Base-by-base conservation (phyloP, 176 grass and related monocot genomes). In the Musa schizocarpa region DNA sequence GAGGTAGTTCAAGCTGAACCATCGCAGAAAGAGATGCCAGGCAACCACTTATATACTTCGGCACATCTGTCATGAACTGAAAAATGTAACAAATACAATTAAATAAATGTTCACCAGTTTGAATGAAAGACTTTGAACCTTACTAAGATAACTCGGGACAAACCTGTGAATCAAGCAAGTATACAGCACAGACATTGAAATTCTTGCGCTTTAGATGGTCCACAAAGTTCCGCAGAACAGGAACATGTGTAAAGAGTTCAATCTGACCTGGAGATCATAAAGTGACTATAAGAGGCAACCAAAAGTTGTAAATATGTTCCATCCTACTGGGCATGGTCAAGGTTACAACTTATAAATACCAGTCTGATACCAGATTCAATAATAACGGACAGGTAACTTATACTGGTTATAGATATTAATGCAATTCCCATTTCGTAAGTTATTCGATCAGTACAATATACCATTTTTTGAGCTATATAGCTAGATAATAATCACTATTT, bases 161-260 rank as follows among this genome's bases (percentile, higher is more conserved):
- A 73, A 99, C 95, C 95, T 99, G 95, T 50, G 95, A 99, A 87
- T 99, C 95, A 75, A 99, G 85, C 79, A 99, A 80, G 76, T 94
- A 94, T 23, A 99, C 90, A 68, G 78, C 91, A 49, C 95, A 94
- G 26, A 99, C 79, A 72, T 88, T 92, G 81, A 99, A 99, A 77
- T 89, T 87, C 73, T 90, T 91, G 6, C 88, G 74, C 83, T 99
- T 90, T 65, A 99, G 88, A 85, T 94, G 74, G 25, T 86, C 88
- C 1, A 94, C 84, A 84, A 99, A 99, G 76, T 99, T 94, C 26
- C 81, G 87, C 69, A 99, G 74, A 89, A 94, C 90, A 43, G 90
- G 86, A 11, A 94, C 88, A 89, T 99, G 95, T 53, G 88, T 87
- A 80, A 99, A 99, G 10, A 99, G 95, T 85, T 99, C 95, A 50